Base-by-base conservation (phyloP, 345 rosid genomes). In the Leavenworthia alabamica region DNA sequence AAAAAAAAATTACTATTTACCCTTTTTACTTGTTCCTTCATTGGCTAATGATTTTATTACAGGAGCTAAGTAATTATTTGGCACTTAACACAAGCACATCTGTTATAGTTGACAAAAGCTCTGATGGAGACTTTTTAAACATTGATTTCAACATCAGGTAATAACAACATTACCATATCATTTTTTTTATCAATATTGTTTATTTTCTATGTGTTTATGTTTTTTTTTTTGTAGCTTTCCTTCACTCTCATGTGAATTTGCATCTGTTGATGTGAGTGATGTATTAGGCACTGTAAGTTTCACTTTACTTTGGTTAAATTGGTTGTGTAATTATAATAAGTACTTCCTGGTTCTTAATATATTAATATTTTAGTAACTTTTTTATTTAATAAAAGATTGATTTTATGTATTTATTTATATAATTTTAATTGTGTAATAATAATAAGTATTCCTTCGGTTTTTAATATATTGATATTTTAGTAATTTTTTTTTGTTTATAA, bases 161-260 rank as follows among this genome's bases (percentile, higher is more conserved):
- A 7, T 28, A 17, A 41, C 17, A 17, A 28, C 17, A n/a, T 6
- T 1, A n/a, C 23, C 14, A 2, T 46, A 3, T 14, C 32, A 8
- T 22, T 60, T 28, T 58, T 14, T 28, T 58, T 14, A 11, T 10
- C 33, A 55, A 24, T 26, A 6, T 24, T 0, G 16, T 17, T 22
- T 14, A n/a, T n/a, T n/a, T 36, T 40, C 8, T 8, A 23, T 37
- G 13, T 56, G 35, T 39, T 56, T 13, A 24, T 26, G 10, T 27
- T 13, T 39, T 47, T 62, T 62, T 2, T 77, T 57, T 54, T 83
- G 83, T 63, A 94, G 99, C 75, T 94, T 94, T 81, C 96, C 99
- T 43, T 71, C 93, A 1, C 96, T 90, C 49, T 94, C 99, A 43
- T 94, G 99, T 75, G 99, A 94, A 82, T 90, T 94, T 77, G 96